Percentiles rank a stretch among this genome's conserved stretches.
Evolutionary conservation across 2,329 filamentous ascomycete species (phyloP).

Genomic region (Nothopassalora personata): DNA sequence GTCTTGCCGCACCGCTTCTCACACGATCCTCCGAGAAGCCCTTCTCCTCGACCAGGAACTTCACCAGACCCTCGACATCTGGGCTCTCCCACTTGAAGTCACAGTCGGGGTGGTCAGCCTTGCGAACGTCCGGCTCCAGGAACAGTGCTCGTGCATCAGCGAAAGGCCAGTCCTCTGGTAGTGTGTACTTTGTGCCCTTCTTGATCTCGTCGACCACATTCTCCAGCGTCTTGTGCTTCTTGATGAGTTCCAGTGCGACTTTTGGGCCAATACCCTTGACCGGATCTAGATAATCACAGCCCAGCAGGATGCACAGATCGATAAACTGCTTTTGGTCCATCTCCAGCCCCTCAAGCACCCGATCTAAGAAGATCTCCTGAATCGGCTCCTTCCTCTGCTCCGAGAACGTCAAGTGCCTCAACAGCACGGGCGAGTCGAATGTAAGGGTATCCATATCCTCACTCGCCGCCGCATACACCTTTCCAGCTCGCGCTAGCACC

Average conservation of each 20-base stretch:
- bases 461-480: slow-evolving; percentile 92
- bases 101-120: slow-evolving; percentile 77
- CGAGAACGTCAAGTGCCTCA: slow-evolving; percentile 91
- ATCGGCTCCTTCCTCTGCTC: slow-evolving; percentile 98
- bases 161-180: slow-evolving; percentile 97
- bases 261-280: slow-evolving; percentile 90
- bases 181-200: slow-evolving; percentile 69
- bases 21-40: slow-evolving; percentile 96
- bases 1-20: slow-evolving; percentile 65
- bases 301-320: slow-evolving; percentile 93
- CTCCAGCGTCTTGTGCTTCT: slow-evolving; percentile 83
- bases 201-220: slow-evolving; percentile 77
- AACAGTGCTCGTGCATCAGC: slow-evolving; percentile 87
- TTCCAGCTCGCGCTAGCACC: slow-evolving; percentile 78
- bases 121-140: slow-evolving; percentile 80
- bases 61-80: slow-evolving; percentile 80
- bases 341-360: slow-evolving; percentile 75
- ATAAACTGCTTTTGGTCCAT: slow-evolving; percentile 93
- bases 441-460: slow-evolving; percentile 99
- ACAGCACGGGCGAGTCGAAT: slow-evolving; percentile 83
- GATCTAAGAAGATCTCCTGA: slow-evolving; percentile 85
- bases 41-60: slow-evolving; percentile 89
- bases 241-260: slow-evolving; percentile 89
- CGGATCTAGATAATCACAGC: slow-evolving; percentile 95
- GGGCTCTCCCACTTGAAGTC: slow-evolving; percentile 98